These are phyloP conservation scores for Heterobasidion occidentale DNA, from an alignment of 1,284 basidiomycete genomes.

Conservation along the genomic window DNA sequence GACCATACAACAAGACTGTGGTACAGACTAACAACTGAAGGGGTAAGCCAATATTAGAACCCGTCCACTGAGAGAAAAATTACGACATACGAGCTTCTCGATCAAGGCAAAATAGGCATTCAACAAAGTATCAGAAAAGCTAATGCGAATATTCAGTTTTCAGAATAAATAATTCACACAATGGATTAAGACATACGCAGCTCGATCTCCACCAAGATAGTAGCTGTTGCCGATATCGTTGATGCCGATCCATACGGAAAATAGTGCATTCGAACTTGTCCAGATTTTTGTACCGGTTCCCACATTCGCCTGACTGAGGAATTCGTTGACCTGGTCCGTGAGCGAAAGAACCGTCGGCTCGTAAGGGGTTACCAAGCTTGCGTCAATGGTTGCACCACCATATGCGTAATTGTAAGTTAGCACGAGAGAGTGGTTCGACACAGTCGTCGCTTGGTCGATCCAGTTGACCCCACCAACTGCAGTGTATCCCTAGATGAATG, in stretches of 20 bases:
- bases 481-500: slow-evolving; percentile 32
- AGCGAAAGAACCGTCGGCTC: slow-evolving; percentile 40
- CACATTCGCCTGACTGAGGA: slow-evolving; percentile 26
- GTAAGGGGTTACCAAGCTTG: slow-evolving; percentile 41
- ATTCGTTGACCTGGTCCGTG: slow-evolving; percentile 49
- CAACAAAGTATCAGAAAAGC: slow-evolving; percentile 42
- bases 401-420: slow-evolving; percentile 56
- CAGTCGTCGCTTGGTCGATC: slow-evolving; percentile 42
- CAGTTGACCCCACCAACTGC: slow-evolving; percentile 51
- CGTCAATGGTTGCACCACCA: slow-evolving; percentile 52
- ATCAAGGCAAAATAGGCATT: slow-evolving; percentile 46
- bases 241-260: slow-evolving; percentile 55
- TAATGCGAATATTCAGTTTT: slow-evolving; percentile 12
- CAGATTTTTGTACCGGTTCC: slow-evolving; percentile 39
- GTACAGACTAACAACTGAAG: no score
- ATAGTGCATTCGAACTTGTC: slow-evolving; percentile 43
- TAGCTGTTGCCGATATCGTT: slow-evolving; percentile 55
- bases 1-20: no score
- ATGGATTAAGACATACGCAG: background rate
- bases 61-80: background rate
- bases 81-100: slow-evolving; percentile 41
- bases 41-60: no score
- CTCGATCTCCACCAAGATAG: background rate
- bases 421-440: slow-evolving; percentile 43
- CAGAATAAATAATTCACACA: background rate